Percentiles rank a stretch among this genome's conserved stretches.
These are phyloP conservation scores for Dacryopinax spathularia DNA, from an alignment of 768 basidiomycete genomes.

Conservation along the genomic window DNA sequence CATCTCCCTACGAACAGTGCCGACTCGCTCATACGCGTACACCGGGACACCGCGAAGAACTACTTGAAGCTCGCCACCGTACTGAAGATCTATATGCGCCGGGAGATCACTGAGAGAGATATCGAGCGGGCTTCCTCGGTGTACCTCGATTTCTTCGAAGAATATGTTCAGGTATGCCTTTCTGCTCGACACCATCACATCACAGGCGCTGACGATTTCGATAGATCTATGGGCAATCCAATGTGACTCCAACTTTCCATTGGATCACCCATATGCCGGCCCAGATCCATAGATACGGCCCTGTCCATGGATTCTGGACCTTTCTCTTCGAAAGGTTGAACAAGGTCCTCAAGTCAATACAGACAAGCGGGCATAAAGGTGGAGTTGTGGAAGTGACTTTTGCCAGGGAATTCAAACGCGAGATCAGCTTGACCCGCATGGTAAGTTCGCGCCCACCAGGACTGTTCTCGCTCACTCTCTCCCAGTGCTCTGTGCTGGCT, in stretches of 20 bases:
- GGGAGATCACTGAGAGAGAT: neutral
- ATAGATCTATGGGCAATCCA: slow-evolving; percentile 23
- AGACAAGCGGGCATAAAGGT: slow-evolving; percentile 21
- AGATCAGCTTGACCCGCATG: slow-evolving; percentile 1
- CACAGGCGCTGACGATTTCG: neutral
- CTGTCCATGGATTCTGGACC: slow-evolving; percentile 28
- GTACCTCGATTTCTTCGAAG: neutral
- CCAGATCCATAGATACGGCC: slow-evolving; percentile 23
- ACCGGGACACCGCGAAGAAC: neutral
- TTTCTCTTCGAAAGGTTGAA: slow-evolving; percentile 28
- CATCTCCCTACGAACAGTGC: no score
- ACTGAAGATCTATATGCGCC: neutral
- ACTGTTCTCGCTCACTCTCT: neutral
- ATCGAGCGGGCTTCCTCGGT: neutral
- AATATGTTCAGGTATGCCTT: neutral
- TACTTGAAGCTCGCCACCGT: neutral
- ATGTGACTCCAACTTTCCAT: slow-evolving; percentile 29
- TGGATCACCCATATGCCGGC: slow-evolving; percentile 23
- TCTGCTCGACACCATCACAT: neutral
- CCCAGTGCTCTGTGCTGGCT: neutral
- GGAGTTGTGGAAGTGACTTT: slow-evolving; percentile 25
- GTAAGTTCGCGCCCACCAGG: neutral
- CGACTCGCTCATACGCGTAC: neutral
- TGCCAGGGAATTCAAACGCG: slow-evolving; percentile 18
- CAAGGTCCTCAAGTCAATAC: slow-evolving; percentile 24